Base-by-base conservation (phyloP, 768 basidiomycete species). In the Suillus sp. region DNA sequence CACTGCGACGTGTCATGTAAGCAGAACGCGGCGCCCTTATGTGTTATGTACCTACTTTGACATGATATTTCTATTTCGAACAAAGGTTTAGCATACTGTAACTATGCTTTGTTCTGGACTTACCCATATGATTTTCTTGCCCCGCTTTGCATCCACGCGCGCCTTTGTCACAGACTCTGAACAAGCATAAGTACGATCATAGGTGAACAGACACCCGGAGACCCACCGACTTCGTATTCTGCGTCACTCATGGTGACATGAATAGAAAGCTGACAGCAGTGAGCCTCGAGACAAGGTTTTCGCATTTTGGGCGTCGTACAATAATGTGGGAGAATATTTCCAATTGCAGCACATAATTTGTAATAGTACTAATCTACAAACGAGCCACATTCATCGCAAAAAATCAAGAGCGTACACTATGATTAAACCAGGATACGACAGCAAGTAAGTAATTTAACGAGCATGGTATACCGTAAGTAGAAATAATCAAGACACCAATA, bases 181-280 rank as follows among this genome's bases (percentile, higher is more conserved):
- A 65, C 2, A 16, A 57, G 8, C 18, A 40, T 57, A 25, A 57
- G 22, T 38, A 35, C 37, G 4, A 62, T 9, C 27, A 60, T n/a
- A 22, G 61, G 63, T 8, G 0, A 61, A 11, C 1, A 66, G 14
- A 25, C 43, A 27, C 65, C 40, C 3, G 9, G 55, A 40, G 20
- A 77, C 87, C 76, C 62, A 87, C 89, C 88, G 64, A 90, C 87
- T 84, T 87, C 86, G 71, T 88, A 90, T 69, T 88, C 86, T 60
- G 75, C 78, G 61, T 80, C 79, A 50, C 76, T 78, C 67, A 77
- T 51, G 27, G 50, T 30, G 30, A 51, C 50, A 51, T 77, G 68
- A 67, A 72, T 75, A 60, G 35, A 64, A 53, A 53, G 32, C 13
- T 48, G 47, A 25, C 51, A n/a, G 32, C 6, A 34, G 32, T 13